phyloP scores from a whole-genome alignment of 176 grass and related monocot species.

The Stipa capillata region DNA sequence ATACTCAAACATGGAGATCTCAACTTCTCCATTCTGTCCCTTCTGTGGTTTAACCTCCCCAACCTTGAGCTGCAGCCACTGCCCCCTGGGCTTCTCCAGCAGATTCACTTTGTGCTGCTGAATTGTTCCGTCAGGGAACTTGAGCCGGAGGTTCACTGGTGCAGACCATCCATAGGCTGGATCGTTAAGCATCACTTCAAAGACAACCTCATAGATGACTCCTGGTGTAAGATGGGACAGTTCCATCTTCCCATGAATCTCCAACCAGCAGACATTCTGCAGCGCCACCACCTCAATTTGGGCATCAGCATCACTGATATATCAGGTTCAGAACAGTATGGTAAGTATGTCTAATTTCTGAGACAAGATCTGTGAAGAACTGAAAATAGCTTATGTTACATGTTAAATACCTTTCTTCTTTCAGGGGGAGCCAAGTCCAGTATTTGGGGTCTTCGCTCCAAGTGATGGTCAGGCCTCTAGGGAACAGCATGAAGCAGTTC shows the following conservation, averaged over 20 bases:
- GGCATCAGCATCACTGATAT: neutral
- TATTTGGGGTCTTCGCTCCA: slow-evolving; percentile 38
- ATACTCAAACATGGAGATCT: slow-evolving; percentile 45
- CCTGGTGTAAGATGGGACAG: slow-evolving; percentile 40
- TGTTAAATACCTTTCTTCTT: slow-evolving; percentile 30
- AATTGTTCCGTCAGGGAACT: slow-evolving; percentile 32
- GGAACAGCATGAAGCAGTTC: slow-evolving; percentile 43
- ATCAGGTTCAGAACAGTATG: neutral
- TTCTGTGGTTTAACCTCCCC: slow-evolving; percentile 18
- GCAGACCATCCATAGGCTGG: slow-evolving; percentile 1
- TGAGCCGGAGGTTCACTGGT: slow-evolving; percentile 37
- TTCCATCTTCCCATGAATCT: slow-evolving; percentile 38
- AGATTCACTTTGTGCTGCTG: slow-evolving; percentile 34
- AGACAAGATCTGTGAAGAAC: neutral
- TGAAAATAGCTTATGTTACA: neutral
- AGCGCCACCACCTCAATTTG: slow-evolving; percentile 33
- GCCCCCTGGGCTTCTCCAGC: slow-evolving; percentile 16
- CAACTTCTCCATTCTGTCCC: slow-evolving; percentile 25
- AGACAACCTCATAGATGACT: slow-evolving; percentile 22
- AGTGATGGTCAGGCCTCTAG: slow-evolving; percentile 38
- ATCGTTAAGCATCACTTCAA: slow-evolving; percentile 23
- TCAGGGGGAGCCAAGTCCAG: slow-evolving; percentile 39
- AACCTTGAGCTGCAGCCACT: slow-evolving; percentile 33
- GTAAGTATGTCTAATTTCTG: neutral
- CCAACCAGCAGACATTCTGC: slow-evolving; percentile 48